phyloP scores from a whole-genome alignment of 352 stramenopile genomes.

The Globisporangium camurandrum region DNA sequence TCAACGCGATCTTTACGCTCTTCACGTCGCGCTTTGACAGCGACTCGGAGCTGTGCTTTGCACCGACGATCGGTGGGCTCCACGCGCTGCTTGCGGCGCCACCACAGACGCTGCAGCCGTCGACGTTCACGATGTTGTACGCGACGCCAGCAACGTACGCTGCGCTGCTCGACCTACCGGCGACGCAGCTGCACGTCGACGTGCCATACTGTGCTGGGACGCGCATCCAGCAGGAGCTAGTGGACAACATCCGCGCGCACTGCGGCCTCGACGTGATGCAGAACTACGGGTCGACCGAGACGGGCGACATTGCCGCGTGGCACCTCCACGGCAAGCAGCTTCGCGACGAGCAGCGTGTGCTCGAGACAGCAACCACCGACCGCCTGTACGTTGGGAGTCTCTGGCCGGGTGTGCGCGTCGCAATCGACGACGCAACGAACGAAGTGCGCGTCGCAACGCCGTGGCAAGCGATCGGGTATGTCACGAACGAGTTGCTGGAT shows the following conservation, averaged over 20 bases:
- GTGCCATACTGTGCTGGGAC: slow-evolving; percentile 70
- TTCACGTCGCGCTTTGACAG: slow-evolving; percentile 56
- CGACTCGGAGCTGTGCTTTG: slow-evolving; percentile 67
- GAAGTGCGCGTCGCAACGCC: slow-evolving; percentile 75
- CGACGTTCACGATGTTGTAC: slow-evolving; percentile 59
- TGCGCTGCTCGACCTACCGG: slow-evolving; percentile 40
- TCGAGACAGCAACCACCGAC: slow-evolving; percentile 21
- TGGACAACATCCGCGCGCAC: slow-evolving; percentile 35
- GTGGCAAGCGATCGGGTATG: slow-evolving; percentile 76
- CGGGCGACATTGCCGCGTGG: slow-evolving; percentile 72
- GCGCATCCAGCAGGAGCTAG: slow-evolving; percentile 44
- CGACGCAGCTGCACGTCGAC: slow-evolving; percentile 47
- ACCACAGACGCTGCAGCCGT: too few relatives aligned
- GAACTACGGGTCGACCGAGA: slow-evolving; percentile 86
- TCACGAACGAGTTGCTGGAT: slow-evolving; percentile 38
- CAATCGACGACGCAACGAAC: slow-evolving; percentile 26
- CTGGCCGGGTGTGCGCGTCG: slow-evolving; percentile 59
- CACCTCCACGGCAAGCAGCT: slow-evolving; percentile 37
- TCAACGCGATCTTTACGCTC: slow-evolving; percentile 81
- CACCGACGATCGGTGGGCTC: slow-evolving; percentile 34
- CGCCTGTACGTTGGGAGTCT: slow-evolving; percentile 50
- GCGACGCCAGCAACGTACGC: slow-evolving; percentile 78
- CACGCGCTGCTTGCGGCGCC: slow-evolving; percentile 37
- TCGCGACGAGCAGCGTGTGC: slow-evolving; percentile 26
- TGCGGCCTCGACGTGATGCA: slow-evolving; percentile 73